These are phyloP conservation scores for Colletotrichum chlorophyti DNA, from an alignment of 2,329 filamentous ascomycete genomes.

Conservation along the genomic window DNA sequence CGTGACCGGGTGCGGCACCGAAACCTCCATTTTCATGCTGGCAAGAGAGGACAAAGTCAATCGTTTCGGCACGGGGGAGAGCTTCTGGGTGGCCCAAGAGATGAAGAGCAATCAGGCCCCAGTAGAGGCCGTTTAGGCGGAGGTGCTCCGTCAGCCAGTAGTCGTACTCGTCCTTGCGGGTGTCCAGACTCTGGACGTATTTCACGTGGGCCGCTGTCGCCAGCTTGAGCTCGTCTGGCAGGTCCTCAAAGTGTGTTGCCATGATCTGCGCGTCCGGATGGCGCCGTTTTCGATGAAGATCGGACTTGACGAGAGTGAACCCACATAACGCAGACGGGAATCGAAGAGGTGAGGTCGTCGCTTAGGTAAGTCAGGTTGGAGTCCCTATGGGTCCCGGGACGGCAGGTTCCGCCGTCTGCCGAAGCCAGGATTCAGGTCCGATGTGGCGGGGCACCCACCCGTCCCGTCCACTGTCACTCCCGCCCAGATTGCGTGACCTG, in stretches of 20 bases:
- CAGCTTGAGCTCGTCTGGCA: slow-evolving; percentile 51
- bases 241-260: slow-evolving; percentile 40
- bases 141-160: slow-evolving; percentile 99
- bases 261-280: slow-evolving; percentile 32
- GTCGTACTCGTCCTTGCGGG: slow-evolving; percentile 90
- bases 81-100: slow-evolving; percentile 82
- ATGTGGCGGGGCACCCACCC: no score
- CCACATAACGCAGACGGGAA: not conserved
- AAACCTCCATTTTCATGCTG: slow-evolving; percentile 90
- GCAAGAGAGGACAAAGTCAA: slow-evolving; percentile 96
- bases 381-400: not conserved
- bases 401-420: slow-evolving; percentile 21
- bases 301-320: no score
- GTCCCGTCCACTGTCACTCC: no score
- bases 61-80: slow-evolving; percentile 79
- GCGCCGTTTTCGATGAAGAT: no score
- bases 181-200: slow-evolving; percentile 93
- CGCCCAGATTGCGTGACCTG: not conserved
- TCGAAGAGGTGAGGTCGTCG: slow-evolving; percentile 19
- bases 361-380: slow-evolving; percentile 29
- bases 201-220: slow-evolving; percentile 74
- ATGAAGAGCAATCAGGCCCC: slow-evolving; percentile 90
- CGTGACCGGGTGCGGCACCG: slow-evolving; percentile 90
- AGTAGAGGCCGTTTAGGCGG: slow-evolving; percentile 94
- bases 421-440: not conserved